A percentile compares a stretch with the other conserved stretches of the same genome.
Evolutionary conservation across 2,329 filamentous ascomycete species (phyloP).

Genomic region (Thyridium curvatum): DNA sequence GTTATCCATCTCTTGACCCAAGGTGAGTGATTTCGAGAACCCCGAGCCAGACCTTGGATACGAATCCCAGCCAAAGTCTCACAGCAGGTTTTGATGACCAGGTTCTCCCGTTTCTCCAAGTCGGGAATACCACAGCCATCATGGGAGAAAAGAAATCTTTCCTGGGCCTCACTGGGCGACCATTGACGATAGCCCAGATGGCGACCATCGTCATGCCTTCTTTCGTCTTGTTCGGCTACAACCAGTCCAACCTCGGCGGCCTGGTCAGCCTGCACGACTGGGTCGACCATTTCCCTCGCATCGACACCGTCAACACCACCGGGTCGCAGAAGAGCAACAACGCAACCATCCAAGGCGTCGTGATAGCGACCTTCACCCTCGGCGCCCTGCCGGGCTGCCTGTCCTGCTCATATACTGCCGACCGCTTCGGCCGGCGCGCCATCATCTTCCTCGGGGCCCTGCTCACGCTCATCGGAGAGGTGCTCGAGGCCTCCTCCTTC

Average conservation of each 20-base stretch:
- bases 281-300: constrained; percentile 37
- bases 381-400: constrained; percentile 14
- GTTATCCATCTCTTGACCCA: too few relatives aligned
- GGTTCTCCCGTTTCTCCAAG: too few relatives aligned
- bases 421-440: constrained; percentile 41
- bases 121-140: too few relatives aligned
- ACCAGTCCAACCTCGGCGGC: constrained; percentile 42
- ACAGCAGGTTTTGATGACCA: too few relatives aligned
- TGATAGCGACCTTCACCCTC: constrained; percentile 13
- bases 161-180: constrained; percentile 9
- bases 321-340: constrained; percentile 34
- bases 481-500: constrained; percentile 39
- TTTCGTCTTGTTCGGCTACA: constrained; percentile 45
- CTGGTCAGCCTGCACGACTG: constrained; percentile 26
- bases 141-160: constrained; percentile 1
- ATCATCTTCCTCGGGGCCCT: constrained; percentile 40
- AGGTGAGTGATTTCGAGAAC: too few relatives aligned
- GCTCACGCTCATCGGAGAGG: constrained; percentile 42
- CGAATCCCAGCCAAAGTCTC: too few relatives aligned
- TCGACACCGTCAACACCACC: constrained; percentile 36
- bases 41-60: too few relatives aligned
- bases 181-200: constrained; percentile 9
- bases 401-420: constrained; percentile 25
- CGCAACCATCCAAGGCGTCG: constrained; percentile 18
- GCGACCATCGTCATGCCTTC: constrained; percentile 13